Conservation (phyloP, 805 yeast genomes). For the Wickerhamiella shivajii region DNA sequence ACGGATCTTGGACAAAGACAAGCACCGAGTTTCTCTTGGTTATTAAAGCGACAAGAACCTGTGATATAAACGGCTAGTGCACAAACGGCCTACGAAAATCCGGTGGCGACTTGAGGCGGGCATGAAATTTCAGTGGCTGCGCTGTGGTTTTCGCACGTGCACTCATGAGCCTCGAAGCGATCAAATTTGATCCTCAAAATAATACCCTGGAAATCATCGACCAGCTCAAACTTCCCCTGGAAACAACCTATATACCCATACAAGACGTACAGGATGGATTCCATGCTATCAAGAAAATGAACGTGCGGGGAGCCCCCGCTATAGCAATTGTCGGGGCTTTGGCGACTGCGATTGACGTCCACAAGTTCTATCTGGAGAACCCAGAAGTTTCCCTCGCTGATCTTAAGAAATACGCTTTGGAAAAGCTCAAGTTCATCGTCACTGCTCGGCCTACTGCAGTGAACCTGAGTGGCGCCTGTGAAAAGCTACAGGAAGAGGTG, state of each 20-base stretch:
- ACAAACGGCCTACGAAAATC: neutral
- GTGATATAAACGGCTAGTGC: neutral
- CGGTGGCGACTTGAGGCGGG: no score
- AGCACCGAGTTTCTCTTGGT: no score
- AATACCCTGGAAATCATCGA: constrained; percentile 50
- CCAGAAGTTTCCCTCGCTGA: constrained; percentile 10
- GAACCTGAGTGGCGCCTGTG: constrained; percentile 64
- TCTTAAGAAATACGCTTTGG: constrained; percentile 17
- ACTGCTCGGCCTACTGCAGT: constrained; percentile 93
- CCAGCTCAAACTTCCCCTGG: constrained; percentile 71
- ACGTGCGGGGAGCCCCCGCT: constrained; percentile 97
- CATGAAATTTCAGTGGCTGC: no score
- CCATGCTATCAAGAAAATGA: constrained; percentile 76
- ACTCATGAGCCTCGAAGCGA: constrained; percentile 39
- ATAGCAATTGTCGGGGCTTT: constrained; percentile 90
- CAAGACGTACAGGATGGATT: constrained; percentile 58
- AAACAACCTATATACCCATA: constrained; percentile 52
- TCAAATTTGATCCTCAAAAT: constrained; percentile 39
- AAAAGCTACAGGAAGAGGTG: constrained; percentile 31
- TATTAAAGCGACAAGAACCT: neutral
- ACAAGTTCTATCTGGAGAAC: constrained; percentile 22
- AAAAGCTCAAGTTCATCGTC: constrained; percentile 48
- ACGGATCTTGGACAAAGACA: no score
- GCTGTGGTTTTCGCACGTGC: neutral
- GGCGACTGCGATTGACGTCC: constrained; percentile 62